Evolutionary conservation across 2,329 filamentous ascomycete species (phyloP).

Genomic region (Stemphylium vesicarium): DNA sequence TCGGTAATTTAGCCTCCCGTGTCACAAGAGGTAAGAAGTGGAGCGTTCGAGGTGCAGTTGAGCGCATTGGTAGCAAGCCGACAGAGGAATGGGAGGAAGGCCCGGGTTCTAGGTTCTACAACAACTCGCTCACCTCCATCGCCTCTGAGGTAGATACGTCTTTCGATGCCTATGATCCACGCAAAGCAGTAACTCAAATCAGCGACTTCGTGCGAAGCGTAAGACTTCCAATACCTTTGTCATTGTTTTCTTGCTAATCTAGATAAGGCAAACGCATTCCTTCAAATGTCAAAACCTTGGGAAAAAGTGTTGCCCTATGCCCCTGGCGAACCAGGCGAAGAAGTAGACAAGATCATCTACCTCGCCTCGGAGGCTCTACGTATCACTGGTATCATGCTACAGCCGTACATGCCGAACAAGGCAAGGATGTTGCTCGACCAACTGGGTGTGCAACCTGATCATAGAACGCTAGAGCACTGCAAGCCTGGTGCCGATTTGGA

Average conservation of each 20-base stretch:
- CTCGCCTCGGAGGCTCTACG: conserved; percentile 77
- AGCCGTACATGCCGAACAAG: conserved; percentile 89
- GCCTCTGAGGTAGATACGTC: conserved; percentile 27
- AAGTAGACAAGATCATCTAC: conserved; percentile 64
- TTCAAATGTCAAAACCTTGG: conserved; percentile 75
- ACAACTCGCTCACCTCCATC: conserved; percentile 46
- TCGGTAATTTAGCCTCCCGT: conserved; percentile 82
- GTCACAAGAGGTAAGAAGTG: conserved; percentile 73
- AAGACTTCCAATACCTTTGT: conserved; percentile 12
- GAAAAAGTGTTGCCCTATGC: conserved; percentile 52
- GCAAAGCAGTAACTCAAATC: conserved; percentile 34
- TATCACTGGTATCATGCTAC: conserved; percentile 80
- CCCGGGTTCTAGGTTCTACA: conserved; percentile 40
- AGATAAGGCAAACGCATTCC: conserved; percentile 68
- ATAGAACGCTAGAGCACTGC: conserved; percentile 69
- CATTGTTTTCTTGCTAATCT: background rate
- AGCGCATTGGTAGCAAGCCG: conserved; percentile 39
- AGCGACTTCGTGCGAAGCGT: conserved; percentile 38
- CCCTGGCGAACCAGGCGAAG: conserved; percentile 38
- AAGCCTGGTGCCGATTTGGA: conserved; percentile 66
- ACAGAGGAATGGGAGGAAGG: conserved; percentile 37
- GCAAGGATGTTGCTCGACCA: conserved; percentile 74
- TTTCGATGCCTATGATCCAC: conserved; percentile 39
- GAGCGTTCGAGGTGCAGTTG: conserved; percentile 68
- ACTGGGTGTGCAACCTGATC: conserved; percentile 70